Base-by-base conservation (phyloP, 164 flowering plant genomes). In the Taxillus chinensis region DNA sequence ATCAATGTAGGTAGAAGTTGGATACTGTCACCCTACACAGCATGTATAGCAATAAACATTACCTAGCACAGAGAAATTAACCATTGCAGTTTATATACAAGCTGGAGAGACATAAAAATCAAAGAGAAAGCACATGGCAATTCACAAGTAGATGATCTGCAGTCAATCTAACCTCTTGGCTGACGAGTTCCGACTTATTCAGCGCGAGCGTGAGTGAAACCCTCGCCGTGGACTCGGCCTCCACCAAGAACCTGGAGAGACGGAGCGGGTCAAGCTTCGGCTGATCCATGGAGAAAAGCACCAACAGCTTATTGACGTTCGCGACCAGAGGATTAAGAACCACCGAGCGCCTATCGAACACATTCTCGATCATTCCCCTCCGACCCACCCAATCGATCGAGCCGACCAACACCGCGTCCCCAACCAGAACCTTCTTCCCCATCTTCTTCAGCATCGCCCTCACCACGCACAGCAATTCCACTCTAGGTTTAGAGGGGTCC, bases 381-480 rank as follows among this genome's bases (percentile, higher is more conserved):
- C 85, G 70, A 54, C 89, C 99, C 55, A 83, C 82, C 99, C 97
- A 90, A 72, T 91, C 96, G 55, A 95, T 77, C 16, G 87, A 77
- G 7, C 97, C 90, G 8, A 89, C 91, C 71, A 90, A 41, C n/a
- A 95, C 99, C 80, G 71, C 85, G 68, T 89, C 99, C 71, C 99
- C 99, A 3, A 95, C 97, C 69, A 87, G 57, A 62, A 95, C 97
- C 70, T 84, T 83, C 79, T 96, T 73, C 82, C 75, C 81, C 13
- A 91, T 89, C 82, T 95, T 95, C 89, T 95, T 90, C 82, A 95
- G 57, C 73, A 95, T 79, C 11, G 89, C 93, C 67, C 68, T 80
- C 63, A 89, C 97, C 59, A 84, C 89, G 60, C 99, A 95, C 54
- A 95, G 78, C 71, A 95, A 66, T 70, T 93, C 98, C 15, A 81